Conservation (phyloP, 2,329 filamentous ascomycete genomes). For the Botryosphaeria dothidea region DNA sequence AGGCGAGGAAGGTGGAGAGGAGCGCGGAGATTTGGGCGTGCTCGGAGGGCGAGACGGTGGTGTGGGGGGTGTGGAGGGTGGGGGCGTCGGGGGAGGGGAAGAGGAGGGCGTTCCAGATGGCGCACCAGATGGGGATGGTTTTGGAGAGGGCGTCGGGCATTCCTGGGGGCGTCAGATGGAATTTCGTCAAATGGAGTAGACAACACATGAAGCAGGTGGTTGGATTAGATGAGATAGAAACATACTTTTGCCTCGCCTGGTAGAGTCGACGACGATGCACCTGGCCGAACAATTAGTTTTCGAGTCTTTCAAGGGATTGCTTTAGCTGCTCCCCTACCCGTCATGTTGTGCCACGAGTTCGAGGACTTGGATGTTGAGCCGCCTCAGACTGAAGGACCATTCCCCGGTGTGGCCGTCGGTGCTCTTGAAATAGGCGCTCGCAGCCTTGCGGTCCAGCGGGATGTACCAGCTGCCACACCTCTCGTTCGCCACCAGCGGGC, state of each 20-base stretch:
- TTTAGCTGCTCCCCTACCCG: constrained; percentile 54
- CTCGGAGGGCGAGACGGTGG: constrained; percentile 72
- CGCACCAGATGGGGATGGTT: constrained; percentile 91
- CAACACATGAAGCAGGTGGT: neutral
- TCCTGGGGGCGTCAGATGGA: constrained; percentile 43
- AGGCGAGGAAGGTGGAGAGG: constrained; percentile 58
- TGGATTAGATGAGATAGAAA: constrained; percentile 18
- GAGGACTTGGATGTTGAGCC: constrained; percentile 82
- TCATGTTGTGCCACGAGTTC: constrained; percentile 65
- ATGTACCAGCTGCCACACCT: constrained; percentile 97
- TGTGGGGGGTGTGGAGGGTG: constrained; percentile 68
- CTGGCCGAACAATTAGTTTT: constrained; percentile 37
- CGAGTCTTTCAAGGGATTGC: too few species aligned
- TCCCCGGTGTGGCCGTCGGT: constrained; percentile 91
- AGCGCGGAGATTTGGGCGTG: constrained; percentile 72
- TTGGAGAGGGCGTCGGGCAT: constrained; percentile 96
- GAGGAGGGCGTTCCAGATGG: constrained; percentile 76
- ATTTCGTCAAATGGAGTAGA: neutral
- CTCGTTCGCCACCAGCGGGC: constrained; percentile 88
- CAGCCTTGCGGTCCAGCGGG: constrained; percentile 60
- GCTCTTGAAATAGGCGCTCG: constrained; percentile 93
- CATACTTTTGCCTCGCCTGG: constrained; percentile 80
- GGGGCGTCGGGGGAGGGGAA: constrained; percentile 61
- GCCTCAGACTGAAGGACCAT: constrained; percentile 84
- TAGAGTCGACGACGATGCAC: constrained; percentile 89